These are phyloP conservation scores for Gymnopus androsaceus DNA, from an alignment of 1,284 basidiomycete genomes.

Conservation along the genomic window DNA sequence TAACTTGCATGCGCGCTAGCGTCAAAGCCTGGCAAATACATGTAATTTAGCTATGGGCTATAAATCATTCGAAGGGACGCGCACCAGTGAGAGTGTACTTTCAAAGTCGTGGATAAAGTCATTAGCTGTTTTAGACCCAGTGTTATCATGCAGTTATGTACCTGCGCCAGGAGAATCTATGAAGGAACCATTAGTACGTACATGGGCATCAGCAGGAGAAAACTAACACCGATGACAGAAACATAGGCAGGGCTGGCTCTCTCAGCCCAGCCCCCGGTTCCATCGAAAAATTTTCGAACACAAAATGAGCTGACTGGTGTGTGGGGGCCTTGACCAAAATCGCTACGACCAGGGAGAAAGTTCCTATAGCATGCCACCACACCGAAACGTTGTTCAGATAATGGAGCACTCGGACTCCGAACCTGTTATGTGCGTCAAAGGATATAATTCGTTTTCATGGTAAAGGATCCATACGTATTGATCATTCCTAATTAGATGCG, in stretches of 20 bases:
- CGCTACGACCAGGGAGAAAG: slow-evolving; percentile 64
- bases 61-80: slow-evolving; percentile 15
- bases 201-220: background rate
- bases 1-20: slow-evolving; percentile 65
- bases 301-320: slow-evolving; percentile 67
- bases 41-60: background rate
- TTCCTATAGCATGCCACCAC: slow-evolving; percentile 73
- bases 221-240: slow-evolving; percentile 57
- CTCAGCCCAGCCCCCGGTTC: slow-evolving; percentile 70
- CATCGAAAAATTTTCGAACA: slow-evolving; percentile 73
- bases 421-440: slow-evolving; percentile 24
- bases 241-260: slow-evolving; percentile 73
- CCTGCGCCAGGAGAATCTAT: slow-evolving; percentile 66
- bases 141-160: no score
- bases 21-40: slow-evolving; percentile 54
- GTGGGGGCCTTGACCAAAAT: slow-evolving; percentile 69
- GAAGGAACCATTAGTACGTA: background rate
- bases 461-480: slow-evolving; percentile 46
- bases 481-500: slow-evolving; percentile 46
- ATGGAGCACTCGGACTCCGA: slow-evolving; percentile 65
- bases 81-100: slow-evolving; percentile 66
- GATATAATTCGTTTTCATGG: no score
- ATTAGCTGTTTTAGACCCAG: background rate
- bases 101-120: background rate
- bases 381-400: slow-evolving; percentile 73